Base-by-base conservation (phyloP, 768 basidiomycete genomes). In the Polyporus arcularius region DNA sequence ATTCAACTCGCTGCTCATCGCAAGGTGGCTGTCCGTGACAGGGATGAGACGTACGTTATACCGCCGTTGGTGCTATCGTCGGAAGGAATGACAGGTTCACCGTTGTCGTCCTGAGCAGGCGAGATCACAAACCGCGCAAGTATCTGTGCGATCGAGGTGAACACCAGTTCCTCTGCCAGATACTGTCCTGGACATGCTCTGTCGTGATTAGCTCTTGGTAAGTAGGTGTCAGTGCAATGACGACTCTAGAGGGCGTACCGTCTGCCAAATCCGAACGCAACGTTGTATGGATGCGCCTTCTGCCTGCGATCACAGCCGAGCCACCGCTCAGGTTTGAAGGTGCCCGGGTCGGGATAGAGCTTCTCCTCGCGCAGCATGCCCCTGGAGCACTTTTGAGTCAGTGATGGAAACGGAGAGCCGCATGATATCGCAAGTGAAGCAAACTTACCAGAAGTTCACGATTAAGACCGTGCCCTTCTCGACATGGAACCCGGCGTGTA, bases 311-410 rank as follows among this genome's bases (percentile, higher is more conserved):
- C 57, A 32, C 46, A 47, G 11, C 11, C 38, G 1, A 70, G 55
- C 57, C 65, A 69, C 2, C 71, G 59, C 53, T 69, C 70, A 1
- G 69, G 69, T 26, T 55, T 52, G 62, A 70, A 70, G 2, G 30
- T 39, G 31, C 50, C 50, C 1, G 77, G 77, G 42, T 76, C 64
- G 3, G 66, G 60, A 55, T 74, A 78, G 14, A 66, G 57, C 16
- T 39, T 40, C 38, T 82, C 76, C 66, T 88, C 85, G 65, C 83
- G 82, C 11, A 80, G 73, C 53, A 87, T 75, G 11, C 53, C 63
- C 63, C 66, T 67, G 30, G 10, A 10, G 9, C 30, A 15, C 12
- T 14, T 30, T 18, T 48, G 6, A 48, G 46, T 26, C 21, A 26
- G 21, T 26, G 21, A 26, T 26, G 21, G 21, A 26, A 26, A 26